phyloP scores from a whole-genome alignment of 331 rosid species.

The Telfairia occidentalis region DNA sequence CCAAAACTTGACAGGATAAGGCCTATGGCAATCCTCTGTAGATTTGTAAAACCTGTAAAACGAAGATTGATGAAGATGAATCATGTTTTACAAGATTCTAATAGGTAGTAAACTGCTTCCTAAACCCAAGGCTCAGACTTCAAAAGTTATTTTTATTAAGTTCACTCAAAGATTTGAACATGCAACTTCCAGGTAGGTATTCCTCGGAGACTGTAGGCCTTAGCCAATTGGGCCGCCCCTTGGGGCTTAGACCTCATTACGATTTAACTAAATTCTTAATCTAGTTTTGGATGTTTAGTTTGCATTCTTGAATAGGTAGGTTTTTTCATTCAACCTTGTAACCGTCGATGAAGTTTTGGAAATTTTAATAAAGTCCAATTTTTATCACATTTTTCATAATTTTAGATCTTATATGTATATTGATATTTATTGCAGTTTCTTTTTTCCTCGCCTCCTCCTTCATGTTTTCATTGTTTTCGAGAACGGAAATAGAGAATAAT shows the following conservation, averaged over 20 bases:
- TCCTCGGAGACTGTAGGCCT: not conserved
- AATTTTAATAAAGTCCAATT: not conserved
- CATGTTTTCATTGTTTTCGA: no score
- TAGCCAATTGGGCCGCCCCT: not conserved
- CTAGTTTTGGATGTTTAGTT: not conserved
- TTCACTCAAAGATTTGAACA: no score
- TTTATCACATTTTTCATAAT: not conserved
- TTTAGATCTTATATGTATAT: not conserved
- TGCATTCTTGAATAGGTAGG: not conserved
- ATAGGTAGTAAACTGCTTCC: not conserved
- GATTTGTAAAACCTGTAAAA: conserved; percentile 53
- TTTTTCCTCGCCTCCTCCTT: no score
- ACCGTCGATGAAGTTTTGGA: not conserved
- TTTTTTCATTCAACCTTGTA: not conserved
- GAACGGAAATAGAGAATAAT: not conserved
- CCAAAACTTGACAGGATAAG: conserved; percentile 48
- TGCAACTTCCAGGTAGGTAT: not conserved
- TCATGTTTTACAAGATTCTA: not conserved
- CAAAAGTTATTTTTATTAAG: not conserved
- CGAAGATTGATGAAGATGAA: not conserved
- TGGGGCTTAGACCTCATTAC: not conserved
- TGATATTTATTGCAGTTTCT: no score
- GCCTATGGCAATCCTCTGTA: conserved; percentile 74
- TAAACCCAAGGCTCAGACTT: not conserved
- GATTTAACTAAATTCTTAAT: not conserved